Base-by-base conservation (phyloP, 768 basidiomycete species). In the Termitomyces sp. region DNA sequence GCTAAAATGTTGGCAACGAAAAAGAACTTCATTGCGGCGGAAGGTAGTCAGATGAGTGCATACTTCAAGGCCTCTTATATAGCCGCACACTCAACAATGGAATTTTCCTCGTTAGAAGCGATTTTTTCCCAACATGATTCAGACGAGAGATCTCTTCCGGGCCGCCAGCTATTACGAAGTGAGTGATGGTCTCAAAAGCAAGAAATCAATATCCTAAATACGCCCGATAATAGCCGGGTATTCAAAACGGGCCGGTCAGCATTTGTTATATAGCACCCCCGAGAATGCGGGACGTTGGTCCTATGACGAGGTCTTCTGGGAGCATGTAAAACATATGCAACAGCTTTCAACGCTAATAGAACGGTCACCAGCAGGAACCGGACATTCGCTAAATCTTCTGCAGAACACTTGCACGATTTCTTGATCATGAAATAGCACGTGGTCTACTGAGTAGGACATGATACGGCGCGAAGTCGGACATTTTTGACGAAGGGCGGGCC, bases 21-120 rank as follows among this genome's bases (percentile, higher is more conserved):
- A 39, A 65, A 54, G 53, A 67, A 64, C 64, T 66, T 69, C 68
- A 72, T 75, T 48, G 63, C 59, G 44, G n/a, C 51, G 40, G 49
- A 55, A 20, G 28, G 28, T 54, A 22, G 24, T 15, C 20, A 44
- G 32, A 24, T 33, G 18, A 36, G 35, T 51, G 42, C 20, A 36
- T 32, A 46, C 32, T 55, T 16, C 16, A 18, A 18, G 49, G 61
- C 24, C 40, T 44, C 48, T 58, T 46, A 57, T 63, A 61, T 42
- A 57, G 28, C 40, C n/a, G 15, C 33, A 7, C 12, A 48, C 20
- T 44, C 18, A 39, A 42, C 18, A 49, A 35, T 46, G 59, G 58
- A 51, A 55, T 24, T 58, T 62, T 67, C 55, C 56, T 63, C 65
- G 62, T 63, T 7, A 32, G 63, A 24, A 57, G 28, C 28, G 8